Conservation (phyloP, 805 yeast species). For the Lachancea dasiensis region DNA sequence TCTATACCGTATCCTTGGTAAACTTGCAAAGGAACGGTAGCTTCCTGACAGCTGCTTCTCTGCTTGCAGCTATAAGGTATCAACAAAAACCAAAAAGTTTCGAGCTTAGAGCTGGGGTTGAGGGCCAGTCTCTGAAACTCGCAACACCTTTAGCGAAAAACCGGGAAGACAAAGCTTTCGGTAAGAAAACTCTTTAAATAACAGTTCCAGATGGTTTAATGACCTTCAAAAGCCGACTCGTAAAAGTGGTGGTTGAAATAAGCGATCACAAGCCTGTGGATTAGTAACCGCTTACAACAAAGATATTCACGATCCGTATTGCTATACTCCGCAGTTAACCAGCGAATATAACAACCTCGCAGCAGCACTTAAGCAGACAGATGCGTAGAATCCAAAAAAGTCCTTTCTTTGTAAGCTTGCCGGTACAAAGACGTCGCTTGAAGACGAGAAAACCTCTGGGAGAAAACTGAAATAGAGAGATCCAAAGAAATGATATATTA, state of each 20-base stretch:
- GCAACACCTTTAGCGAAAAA: not conserved
- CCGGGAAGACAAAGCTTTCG: not conserved
- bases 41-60: conserved; percentile 4
- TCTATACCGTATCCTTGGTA: conserved; percentile 6
- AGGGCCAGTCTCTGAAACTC: not conserved
- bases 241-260: not conserved
- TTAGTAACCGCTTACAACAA: not conserved
- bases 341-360: conserved; percentile 6
- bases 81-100: too few relatives aligned
- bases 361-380: conserved; percentile 13
- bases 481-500: conserved; percentile 13
- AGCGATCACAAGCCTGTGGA: too few relatives aligned
- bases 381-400: conserved; percentile 3
- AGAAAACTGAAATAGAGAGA: conserved; percentile 9
- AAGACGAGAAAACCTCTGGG: conserved; percentile 4
- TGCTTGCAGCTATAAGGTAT: too few relatives aligned
- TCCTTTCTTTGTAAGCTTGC: not conserved
- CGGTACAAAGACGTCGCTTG: conserved; percentile 1
- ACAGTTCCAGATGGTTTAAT: conserved; percentile 1
- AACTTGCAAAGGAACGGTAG: conserved; percentile 1
- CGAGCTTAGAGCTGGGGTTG: not conserved
- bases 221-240: not conserved
- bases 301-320: conserved; percentile 7
- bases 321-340: conserved; percentile 1
- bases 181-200: conserved; percentile 4